These are phyloP conservation scores for Lippia alba DNA, from an alignment of 305 asterid species.

Conservation along the genomic window DNA sequence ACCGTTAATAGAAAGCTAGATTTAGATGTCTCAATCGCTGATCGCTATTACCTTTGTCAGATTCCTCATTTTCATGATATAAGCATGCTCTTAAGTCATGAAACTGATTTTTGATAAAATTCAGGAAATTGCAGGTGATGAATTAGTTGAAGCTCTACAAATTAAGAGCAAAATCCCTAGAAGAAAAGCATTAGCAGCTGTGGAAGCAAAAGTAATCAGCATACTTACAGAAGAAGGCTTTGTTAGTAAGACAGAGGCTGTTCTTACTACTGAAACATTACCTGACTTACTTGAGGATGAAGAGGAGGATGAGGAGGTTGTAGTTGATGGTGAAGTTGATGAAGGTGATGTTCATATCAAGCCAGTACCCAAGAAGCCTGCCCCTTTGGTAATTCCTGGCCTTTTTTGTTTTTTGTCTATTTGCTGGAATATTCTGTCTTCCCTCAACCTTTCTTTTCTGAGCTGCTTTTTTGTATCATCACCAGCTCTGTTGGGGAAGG, in stretches of 20 bases:
- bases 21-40: constrained; percentile 22
- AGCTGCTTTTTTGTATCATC: too few species aligned
- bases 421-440: constrained; percentile 2
- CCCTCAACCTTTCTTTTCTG: too few species aligned
- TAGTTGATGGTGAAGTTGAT: constrained; percentile 97
- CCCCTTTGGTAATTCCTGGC: constrained; percentile 65
- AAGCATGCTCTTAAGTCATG: constrained; percentile 41
- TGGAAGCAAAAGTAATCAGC: constrained; percentile 75
- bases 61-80: constrained; percentile 27
- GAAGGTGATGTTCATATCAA: constrained; percentile 97
- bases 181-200: constrained; percentile 75
- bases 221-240: constrained; percentile 94
- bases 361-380: constrained; percentile 63
- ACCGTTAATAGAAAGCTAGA: constrained; percentile 7
- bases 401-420: constrained; percentile 1
- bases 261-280: constrained; percentile 56
- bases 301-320: constrained; percentile 95
- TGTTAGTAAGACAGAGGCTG: constrained; percentile 69
- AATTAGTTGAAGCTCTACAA: constrained; percentile 81
- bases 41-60: constrained; percentile 9
- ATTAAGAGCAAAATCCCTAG: constrained; percentile 88
- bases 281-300: constrained; percentile 77
- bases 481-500: not conserved
- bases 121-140: constrained; percentile 95
- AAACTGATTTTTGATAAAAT: constrained; percentile 46